Evolutionary conservation across 352 stramenopile genomes (phyloP).

Genomic region (Globisporangium middletonii): DNA sequence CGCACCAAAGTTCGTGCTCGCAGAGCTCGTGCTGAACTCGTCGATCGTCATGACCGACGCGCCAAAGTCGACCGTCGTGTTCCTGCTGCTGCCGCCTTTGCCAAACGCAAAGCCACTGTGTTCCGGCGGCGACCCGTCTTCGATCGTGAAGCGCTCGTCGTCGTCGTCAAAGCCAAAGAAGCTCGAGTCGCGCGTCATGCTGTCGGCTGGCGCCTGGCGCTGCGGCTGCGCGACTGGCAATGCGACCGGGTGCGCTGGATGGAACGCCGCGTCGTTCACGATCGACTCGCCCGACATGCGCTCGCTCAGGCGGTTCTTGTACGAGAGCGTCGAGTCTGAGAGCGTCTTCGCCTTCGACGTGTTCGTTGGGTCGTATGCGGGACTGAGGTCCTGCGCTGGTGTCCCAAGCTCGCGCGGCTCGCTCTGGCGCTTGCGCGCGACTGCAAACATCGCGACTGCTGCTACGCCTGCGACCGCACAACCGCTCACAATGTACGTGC

Average conservation of each 20-base stretch:
- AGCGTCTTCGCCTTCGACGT: conserved; percentile 15
- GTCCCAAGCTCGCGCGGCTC: conserved; percentile 21
- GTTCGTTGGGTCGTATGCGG: conserved; percentile 13
- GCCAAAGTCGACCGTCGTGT: conserved; percentile 1
- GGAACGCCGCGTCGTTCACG: conserved; percentile 5
- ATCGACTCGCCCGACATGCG: conserved; percentile 15
- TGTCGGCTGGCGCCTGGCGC: background rate
- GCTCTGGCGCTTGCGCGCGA: conserved; percentile 21
- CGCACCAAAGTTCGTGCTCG: conserved; percentile 1
- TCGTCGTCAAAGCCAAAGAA: conserved; percentile 11
- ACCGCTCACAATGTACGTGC: conserved; percentile 16
- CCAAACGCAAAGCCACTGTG: conserved; percentile 1
- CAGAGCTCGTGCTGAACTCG: conserved; percentile 1
- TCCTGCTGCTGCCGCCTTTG: background rate
- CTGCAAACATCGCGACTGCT: conserved; percentile 32
- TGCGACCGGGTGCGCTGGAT: background rate
- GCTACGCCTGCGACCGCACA: conserved; percentile 23
- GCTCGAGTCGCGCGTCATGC: conserved; percentile 9
- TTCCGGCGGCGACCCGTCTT: conserved; percentile 2
- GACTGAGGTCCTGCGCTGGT: conserved; percentile 14
- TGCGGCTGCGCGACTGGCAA: background rate
- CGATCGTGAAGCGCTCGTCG: conserved; percentile 9
- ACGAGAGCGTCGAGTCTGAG: conserved; percentile 4
- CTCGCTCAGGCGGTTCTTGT: conserved; percentile 12
- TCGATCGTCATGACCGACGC: conserved; percentile 4